Base-by-base conservation (phyloP, 2,329 filamentous ascomycete species). In the Elsinoe ampelina region DNA sequence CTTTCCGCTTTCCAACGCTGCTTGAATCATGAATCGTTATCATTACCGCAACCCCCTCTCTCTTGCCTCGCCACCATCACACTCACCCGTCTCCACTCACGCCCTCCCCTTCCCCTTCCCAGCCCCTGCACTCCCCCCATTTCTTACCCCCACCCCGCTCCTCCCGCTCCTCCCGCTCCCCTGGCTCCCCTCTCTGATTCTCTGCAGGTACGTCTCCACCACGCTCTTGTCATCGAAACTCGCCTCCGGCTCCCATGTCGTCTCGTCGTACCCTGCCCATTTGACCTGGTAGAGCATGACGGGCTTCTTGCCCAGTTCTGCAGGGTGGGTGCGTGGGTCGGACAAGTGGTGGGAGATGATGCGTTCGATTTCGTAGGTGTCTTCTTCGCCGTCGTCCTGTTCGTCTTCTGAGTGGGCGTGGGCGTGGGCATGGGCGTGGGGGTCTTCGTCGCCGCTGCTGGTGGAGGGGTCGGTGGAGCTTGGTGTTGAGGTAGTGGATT, bases 261-360 rank as follows among this genome's bases (percentile, higher is more conserved):
- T 59, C 13, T 67, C 65, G 2, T 62, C 58, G 32, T 56, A 66
- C 2, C 67, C 66, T 54, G 64, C 63, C 67, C 67, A 69, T 54
- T 68, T 68, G 26, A 67, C 66, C 20, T 64, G 61, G 54, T 68
- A 69, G 1, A 69, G 58, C 64, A 66, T 65, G 2, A 65, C 62
- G 12, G 63, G 60, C 45, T 63, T 57, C 20, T 60, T 63, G 2
- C 66, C 66, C 8, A 62, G 55, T 4, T 61, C 59, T 1, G 57
- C 20, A 13, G 63, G 59, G 54, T 69, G 67, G 5, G 63, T 66
- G 11, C 56, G 57, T 3, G 67, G 65, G 50, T 69, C 67, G 2
- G 63, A 66, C 45, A 65, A 50, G 15, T 61, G 61, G 56, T 69
- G 67, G 8, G 57, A 61, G 1, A 67, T 57, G 36, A 69, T 67